Evolutionary conservation across 2,329 filamentous ascomycete genomes (phyloP).

Genomic region (Fusarium tuaranense): DNA sequence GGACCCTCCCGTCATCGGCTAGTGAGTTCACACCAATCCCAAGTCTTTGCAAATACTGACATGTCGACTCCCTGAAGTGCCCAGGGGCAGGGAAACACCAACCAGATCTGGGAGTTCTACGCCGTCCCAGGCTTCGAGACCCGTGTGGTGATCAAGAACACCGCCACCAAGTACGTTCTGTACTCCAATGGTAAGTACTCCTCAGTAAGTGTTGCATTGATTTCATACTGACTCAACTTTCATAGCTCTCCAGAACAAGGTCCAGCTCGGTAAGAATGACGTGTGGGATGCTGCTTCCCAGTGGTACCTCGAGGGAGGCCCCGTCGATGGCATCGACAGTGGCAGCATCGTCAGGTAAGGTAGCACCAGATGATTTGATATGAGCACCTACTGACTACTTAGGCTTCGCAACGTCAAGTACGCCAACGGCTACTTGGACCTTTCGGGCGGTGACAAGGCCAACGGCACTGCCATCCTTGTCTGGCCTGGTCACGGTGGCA

Average conservation of each 20-base stretch:
- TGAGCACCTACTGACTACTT: neutral
- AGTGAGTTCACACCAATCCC: neutral
- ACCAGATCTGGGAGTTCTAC: conserved; percentile 7
- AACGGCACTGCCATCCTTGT: neutral
- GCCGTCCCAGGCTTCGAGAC: conserved; percentile 3
- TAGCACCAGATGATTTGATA: neutral
- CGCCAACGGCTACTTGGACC: neutral
- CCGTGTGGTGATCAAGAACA: conserved; percentile 5
- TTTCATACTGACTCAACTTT: neutral
- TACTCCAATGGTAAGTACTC: neutral
- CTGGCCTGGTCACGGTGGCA: neutral
- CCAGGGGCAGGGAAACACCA: neutral
- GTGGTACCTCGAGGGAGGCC: conserved; percentile 8
- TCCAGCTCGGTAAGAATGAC: neutral
- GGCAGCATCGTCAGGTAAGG: neutral
- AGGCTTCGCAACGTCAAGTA: neutral
- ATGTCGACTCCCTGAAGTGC: neutral
- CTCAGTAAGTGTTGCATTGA: too few species aligned
- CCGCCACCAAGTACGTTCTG: neutral
- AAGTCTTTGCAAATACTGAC: neutral
- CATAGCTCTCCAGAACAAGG: neutral
- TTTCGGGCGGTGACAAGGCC: neutral
- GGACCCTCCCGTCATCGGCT: neutral
- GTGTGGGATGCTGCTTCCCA: conserved; percentile 7
- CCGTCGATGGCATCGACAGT: neutral